A percentile compares a stretch with the other conserved stretches of the same genome.
Evolutionary conservation across 306 rosid species (phyloP).

Genomic region (Senna tora): DNA sequence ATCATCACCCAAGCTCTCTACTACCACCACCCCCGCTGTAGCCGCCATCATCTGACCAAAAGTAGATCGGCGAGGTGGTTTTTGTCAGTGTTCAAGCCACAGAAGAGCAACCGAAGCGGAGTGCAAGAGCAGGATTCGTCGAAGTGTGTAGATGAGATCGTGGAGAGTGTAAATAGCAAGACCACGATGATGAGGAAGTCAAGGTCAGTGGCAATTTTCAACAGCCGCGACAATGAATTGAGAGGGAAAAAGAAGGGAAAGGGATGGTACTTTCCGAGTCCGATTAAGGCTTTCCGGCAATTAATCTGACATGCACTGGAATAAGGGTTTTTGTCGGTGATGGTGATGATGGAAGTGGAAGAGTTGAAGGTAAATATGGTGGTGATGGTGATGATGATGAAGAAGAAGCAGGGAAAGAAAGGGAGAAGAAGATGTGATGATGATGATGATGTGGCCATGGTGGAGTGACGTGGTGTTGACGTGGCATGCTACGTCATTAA

Average conservation of each 20-base stretch:
- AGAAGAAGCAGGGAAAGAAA: too few species aligned
- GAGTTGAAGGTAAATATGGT: too few species aligned
- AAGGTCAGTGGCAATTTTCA: conserved; percentile 64
- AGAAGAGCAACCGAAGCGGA: conserved; percentile 42
- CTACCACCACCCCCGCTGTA: too few species aligned
- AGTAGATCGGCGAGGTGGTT: conserved; percentile 58
- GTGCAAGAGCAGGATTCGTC: conserved; percentile 32
- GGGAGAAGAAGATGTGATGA: too few species aligned
- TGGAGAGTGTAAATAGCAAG: conserved; percentile 36
- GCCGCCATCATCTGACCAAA: conserved; percentile 32
- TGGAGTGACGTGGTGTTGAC: too few species aligned
- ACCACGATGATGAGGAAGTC: conserved; percentile 71
- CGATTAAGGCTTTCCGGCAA: conserved; percentile 87
- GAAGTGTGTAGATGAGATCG: conserved; percentile 34
- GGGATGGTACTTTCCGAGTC: conserved; percentile 85
- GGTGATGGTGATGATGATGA: too few species aligned
- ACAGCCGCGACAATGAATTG: conserved; percentile 12
- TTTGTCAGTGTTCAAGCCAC: conserved; percentile 69
- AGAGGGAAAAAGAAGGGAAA: conserved; percentile 51
- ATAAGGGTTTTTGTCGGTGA: too few species aligned
- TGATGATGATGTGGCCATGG: too few species aligned
- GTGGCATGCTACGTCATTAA: too few species aligned
- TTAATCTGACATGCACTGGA: too few species aligned
- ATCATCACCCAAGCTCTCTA: too few species aligned
- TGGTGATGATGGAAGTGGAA: too few species aligned